Evolutionary conservation across 148 eudicot species (phyloP).

Genomic region (Drosera capensis): DNA sequence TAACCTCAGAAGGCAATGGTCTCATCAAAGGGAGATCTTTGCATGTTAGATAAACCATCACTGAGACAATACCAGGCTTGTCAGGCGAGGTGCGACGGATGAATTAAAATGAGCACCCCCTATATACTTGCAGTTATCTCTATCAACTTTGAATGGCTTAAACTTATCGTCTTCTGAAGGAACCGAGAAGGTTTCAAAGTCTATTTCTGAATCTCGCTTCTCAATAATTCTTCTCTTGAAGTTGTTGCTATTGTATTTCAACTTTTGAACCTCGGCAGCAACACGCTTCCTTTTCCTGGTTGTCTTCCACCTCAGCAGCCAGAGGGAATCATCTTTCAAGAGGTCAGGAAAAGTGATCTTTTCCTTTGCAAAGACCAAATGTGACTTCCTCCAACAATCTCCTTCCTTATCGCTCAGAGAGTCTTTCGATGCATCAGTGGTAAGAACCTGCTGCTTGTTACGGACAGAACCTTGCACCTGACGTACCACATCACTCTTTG

Average conservation of each 20-base stretch:
- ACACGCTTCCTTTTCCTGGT: conserved; percentile 41
- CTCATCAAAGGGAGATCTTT: not conserved
- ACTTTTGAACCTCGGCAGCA: conserved; percentile 17
- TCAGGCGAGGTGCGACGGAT: conserved; percentile 25
- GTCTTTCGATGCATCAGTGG: conserved; percentile 5
- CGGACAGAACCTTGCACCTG: conserved; percentile 1
- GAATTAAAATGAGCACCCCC: conserved; percentile 38
- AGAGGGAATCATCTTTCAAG: conserved; percentile 35
- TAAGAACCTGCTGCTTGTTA: conserved; percentile 1
- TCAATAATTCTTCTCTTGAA: conserved; percentile 8
- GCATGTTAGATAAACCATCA: conserved; percentile 11
- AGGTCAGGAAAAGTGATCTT: conserved; percentile 23
- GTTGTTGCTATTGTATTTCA: conserved; percentile 6
- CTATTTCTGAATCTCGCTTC: conserved; percentile 4
- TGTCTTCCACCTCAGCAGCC: conserved; percentile 47
- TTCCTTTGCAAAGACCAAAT: not conserved
- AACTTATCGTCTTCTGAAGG: not conserved
- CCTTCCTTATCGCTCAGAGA: not conserved
- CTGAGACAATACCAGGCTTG: conserved; percentile 68
- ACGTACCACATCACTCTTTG: not conserved
- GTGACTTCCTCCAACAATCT: not conserved
- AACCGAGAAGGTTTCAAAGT: conserved; percentile 8
- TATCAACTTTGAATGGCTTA: conserved; percentile 26
- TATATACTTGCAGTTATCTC: conserved; percentile 51
- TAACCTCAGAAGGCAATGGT: not conserved